phyloP scores from a whole-genome alignment of 208 protist genomes.

The Crithidia expoeki region DNA sequence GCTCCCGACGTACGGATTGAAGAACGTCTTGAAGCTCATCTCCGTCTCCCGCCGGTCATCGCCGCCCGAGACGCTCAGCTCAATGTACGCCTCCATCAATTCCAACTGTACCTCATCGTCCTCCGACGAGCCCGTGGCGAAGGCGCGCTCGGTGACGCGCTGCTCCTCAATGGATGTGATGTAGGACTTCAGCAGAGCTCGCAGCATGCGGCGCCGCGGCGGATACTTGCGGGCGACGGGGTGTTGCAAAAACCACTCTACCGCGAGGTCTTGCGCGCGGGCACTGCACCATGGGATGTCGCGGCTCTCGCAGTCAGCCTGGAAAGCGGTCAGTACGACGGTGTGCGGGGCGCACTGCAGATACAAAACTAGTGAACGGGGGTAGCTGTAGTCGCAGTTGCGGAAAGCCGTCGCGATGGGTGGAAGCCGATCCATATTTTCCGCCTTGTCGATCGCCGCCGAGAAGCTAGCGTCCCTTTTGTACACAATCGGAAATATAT shows the following conservation, averaged over 20 bases:
- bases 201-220: slow-evolving; percentile 55
- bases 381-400: slow-evolving; percentile 29
- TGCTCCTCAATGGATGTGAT: slow-evolving; percentile 65
- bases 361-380: slow-evolving; percentile 62
- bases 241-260: slow-evolving; percentile 60
- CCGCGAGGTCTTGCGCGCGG: slow-evolving; percentile 54
- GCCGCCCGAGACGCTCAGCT: slow-evolving; percentile 25
- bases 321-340: slow-evolving; percentile 65
- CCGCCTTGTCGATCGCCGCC: background rate
- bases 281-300: slow-evolving; percentile 60
- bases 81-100: slow-evolving; percentile 73
- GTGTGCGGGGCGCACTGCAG: slow-evolving; percentile 69
- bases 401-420: slow-evolving; percentile 14
- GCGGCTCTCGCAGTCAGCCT: slow-evolving; percentile 53
- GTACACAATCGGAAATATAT: background rate
- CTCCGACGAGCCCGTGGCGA: background rate
- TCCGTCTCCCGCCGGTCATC: slow-evolving; percentile 17
- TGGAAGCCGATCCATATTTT: slow-evolving; percentile 12
- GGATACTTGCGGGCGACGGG: slow-evolving; percentile 59
- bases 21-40: slow-evolving; percentile 81
- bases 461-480: background rate
- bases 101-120: slow-evolving; percentile 55
- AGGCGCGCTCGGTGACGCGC: slow-evolving; percentile 7
- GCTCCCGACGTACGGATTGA: slow-evolving; percentile 40
- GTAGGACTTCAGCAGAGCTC: slow-evolving; percentile 66